Conservation (phyloP, 163 green algal genomes). For the Volvox carteri region DNA sequence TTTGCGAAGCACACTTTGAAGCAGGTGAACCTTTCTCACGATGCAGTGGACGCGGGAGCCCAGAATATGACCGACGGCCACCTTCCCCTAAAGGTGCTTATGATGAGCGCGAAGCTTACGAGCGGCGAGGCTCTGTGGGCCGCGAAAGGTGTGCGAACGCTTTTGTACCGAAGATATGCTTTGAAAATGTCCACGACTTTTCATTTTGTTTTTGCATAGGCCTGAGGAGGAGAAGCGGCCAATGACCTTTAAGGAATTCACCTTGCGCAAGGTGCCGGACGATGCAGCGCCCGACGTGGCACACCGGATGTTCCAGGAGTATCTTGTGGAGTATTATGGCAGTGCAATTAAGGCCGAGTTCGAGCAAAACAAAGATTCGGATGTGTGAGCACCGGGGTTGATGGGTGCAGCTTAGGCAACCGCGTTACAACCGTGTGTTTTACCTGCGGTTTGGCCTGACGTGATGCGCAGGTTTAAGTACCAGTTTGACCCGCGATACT, state of each 20-base stretch:
- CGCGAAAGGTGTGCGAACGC: conserved; percentile 29
- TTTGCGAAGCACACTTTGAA: background rate
- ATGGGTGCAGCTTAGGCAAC: too few species aligned
- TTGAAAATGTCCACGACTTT: too few species aligned
- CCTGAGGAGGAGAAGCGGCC: conserved; percentile 60
- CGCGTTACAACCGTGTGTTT: too few species aligned
- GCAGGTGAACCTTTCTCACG: background rate
- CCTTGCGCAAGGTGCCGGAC: conserved; percentile 73
- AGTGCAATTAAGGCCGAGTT: conserved; percentile 86
- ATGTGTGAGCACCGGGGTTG: conserved; percentile 66
- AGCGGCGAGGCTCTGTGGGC: conserved; percentile 29
- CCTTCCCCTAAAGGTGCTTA: conserved; percentile 17
- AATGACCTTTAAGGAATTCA: conserved; percentile 89
- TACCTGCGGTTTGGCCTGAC: too few species aligned
- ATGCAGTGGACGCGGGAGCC: conserved; percentile 25
- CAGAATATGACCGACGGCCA: conserved; percentile 44
- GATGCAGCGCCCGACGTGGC: conserved; percentile 51
- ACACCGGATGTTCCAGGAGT: conserved; percentile 65
- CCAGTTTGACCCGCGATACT: conserved; percentile 82
- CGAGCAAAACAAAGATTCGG: conserved; percentile 80
- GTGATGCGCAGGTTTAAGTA: conserved; percentile 45
- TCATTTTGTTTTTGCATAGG: too few species aligned
- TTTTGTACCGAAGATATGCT: too few species aligned
- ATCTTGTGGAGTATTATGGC: conserved; percentile 86
- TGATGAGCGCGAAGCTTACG: conserved; percentile 48